phyloP scores from a whole-genome alignment of 495 filamentous ascomycete genomes.

The Tuber umbilicatum region DNA sequence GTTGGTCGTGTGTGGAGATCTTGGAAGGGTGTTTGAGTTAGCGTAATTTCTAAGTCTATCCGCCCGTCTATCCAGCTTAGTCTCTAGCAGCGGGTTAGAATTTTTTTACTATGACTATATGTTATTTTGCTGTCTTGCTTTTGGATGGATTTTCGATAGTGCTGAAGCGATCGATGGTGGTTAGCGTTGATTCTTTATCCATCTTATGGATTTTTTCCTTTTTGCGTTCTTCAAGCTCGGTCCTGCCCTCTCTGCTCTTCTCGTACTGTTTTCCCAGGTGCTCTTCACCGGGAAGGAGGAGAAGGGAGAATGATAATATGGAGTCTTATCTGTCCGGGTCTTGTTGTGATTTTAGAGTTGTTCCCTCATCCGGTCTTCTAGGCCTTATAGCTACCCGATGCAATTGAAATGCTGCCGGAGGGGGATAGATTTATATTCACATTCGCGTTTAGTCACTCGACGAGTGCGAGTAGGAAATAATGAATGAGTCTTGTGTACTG shows the following conservation, averaged over 20 bases:
- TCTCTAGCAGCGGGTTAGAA: neutral
- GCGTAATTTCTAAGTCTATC: neutral
- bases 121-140: neutral
- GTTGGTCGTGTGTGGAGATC: neutral
- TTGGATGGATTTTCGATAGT: neutral
- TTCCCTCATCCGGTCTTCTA: neutral
- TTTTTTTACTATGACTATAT: neutral
- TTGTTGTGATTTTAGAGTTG: neutral
- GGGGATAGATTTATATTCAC: neutral
- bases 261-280: neutral
- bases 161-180: neutral
- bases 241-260: neutral
- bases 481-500: neutral
- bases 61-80: neutral
- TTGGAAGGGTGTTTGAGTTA: neutral
- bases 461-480: neutral
- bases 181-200: neutral
- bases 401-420: neutral
- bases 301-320: neutral
- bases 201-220: neutral
- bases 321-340: neutral
- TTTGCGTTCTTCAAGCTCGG: neutral
- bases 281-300: no score
- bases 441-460: neutral
- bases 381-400: neutral